These are phyloP conservation scores for Kurtzmaniella quercitrusa DNA, from an alignment of 1,139 yeast species.

Conservation along the genomic window DNA sequence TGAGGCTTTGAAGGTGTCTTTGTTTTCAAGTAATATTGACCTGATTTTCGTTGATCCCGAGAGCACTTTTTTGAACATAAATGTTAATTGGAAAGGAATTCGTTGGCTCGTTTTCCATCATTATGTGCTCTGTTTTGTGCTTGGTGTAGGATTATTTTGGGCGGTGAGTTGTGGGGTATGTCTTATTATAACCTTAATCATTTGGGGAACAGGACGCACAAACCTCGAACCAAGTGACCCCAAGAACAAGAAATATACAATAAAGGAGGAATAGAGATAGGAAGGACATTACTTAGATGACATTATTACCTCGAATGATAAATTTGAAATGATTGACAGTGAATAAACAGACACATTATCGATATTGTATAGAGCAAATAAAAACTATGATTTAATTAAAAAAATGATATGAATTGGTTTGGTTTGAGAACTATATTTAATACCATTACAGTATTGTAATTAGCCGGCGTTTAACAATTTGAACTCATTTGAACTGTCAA, in stretches of 20 bases:
- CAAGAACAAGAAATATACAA: neutral
- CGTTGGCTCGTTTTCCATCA: constrained; percentile 53
- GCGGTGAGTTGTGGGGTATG: constrained; percentile 27
- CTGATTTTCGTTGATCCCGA: constrained; percentile 8
- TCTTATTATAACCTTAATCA: constrained; percentile 17
- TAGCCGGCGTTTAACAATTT: constrained; percentile 37
- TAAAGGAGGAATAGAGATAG: neutral
- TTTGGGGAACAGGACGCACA: neutral
- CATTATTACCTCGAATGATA: no score
- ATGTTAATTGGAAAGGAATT: constrained; percentile 50
- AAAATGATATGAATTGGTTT: no score
- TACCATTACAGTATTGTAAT: no score
- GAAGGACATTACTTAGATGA: no score
- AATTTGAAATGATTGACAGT: no score
- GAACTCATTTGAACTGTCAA: constrained; percentile 36
- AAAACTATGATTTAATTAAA: no score
- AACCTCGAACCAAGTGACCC: no score
- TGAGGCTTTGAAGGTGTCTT: neutral
- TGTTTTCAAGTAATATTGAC: neutral
- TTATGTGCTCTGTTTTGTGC: constrained; percentile 39
- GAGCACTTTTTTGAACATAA: constrained; percentile 12
- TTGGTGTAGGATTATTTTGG: constrained; percentile 55
- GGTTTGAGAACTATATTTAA: no score
- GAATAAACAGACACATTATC: no score
- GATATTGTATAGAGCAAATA: no score